Evolutionary conservation across 352 stramenopile genomes (phyloP).

Genomic region (Phytopythium ostracodes): DNA sequence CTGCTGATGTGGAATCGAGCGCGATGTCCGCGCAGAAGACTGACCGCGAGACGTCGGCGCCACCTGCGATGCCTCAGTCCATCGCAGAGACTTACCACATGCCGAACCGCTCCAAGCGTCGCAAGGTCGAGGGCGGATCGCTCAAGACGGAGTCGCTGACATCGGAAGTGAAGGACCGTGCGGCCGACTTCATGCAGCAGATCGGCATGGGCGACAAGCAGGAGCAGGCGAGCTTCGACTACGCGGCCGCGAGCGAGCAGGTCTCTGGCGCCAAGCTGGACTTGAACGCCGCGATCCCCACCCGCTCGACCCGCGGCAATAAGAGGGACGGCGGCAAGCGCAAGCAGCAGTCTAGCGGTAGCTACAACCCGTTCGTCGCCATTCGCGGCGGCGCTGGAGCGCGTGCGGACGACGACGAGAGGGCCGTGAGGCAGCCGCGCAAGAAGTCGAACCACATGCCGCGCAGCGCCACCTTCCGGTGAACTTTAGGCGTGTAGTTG

Average conservation of each 20-base stretch:
- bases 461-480: constrained; percentile 81
- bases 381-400: constrained; percentile 34
- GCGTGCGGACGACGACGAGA: constrained; percentile 2
- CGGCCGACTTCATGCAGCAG: constrained; percentile 50
- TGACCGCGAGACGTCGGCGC: constrained; percentile 10
- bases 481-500: constrained; percentile 16
- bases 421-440: constrained; percentile 30
- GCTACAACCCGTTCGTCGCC: constrained; percentile 79
- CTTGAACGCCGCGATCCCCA: constrained; percentile 29
- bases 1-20: constrained; percentile 1
- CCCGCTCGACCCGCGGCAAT: constrained; percentile 8
- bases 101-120: constrained; percentile 58
- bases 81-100: constrained; percentile 78
- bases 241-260: constrained; percentile 38
- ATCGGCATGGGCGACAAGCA: constrained; percentile 11
- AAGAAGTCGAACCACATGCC: constrained; percentile 86
- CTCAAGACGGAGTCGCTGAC: constrained; percentile 4
- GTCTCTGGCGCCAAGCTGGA: constrained; percentile 44
- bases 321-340: constrained; percentile 14
- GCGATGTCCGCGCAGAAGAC: constrained; percentile 10
- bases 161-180: constrained; percentile 32
- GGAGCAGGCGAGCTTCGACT: constrained; percentile 42
- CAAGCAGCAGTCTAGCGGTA: constrained; percentile 31
- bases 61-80: constrained; percentile 44
- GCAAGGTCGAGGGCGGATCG: constrained; percentile 31